Base-by-base conservation (phyloP, 306 rosid species). In the Ammopiptanthus mongolicus region DNA sequence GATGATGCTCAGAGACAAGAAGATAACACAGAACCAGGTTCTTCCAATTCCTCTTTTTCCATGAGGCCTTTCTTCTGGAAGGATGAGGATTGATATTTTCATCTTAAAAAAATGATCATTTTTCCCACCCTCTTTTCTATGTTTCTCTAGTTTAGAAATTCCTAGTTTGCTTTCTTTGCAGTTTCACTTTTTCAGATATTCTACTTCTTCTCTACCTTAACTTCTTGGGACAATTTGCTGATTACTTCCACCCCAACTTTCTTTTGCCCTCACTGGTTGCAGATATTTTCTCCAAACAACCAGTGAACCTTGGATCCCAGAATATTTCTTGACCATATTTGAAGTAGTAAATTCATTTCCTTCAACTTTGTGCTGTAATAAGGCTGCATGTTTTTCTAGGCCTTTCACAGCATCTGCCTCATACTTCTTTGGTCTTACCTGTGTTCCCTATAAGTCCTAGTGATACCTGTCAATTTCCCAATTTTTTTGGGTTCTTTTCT, bases 11-110 rank as follows among this genome's bases (percentile, higher is more conserved):
- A 75, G 14, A 84, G 64, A 34, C 87, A 85, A 48, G 83, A 83
- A 15, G 80, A 78, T 47, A 72, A 64, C 75, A 62, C 77, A n/a
- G 86, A 50, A 12, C 63, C 87, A 28, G 69, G 80, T 53, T 72
- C 83, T 42, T 78, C 88, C 7, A 74, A 77, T 1, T 78, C 85
- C 10, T 57, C 86, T 19, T 82, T 56, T 81, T 87, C 87, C 59
- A 41, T 81, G 81, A 87, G 78, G 48, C 84, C 85, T 11, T 90
- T 83, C 91, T 73, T 88, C 17, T 82, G 86, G 87, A 84, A 87
- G 37, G 90, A 81, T 59, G 88, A 86, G 56, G 89, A 85, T 75
- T 89, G 73, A 87, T 67, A 21, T 8, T 47, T 58, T 21, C 25
- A 10, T 56, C 41, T 8, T n/a, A n/a, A 1, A 15, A 19, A 28